Base-by-base conservation (phyloP, 2,329 filamentous ascomycete species). In the Pseudovirgaria hyperparasitica region DNA sequence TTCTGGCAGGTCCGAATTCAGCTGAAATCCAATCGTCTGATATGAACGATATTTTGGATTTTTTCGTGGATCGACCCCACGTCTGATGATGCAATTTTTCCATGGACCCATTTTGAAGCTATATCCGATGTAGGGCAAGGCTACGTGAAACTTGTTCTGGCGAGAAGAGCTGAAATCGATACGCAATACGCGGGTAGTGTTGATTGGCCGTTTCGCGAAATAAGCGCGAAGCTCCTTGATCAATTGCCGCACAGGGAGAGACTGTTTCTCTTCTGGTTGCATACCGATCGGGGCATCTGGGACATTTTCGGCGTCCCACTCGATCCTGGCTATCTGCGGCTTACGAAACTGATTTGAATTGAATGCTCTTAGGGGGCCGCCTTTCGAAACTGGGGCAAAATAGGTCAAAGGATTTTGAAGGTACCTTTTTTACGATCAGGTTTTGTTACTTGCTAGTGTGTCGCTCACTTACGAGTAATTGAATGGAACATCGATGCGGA, bases 31-130 rank as follows among this genome's bases (percentile, higher is more conserved):
- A 36, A 94, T 64, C 0, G 84, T 92, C 54, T 98, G 90, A 51
- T 92, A 96, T 29, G 73, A 62, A 18, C 85, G 76, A 46, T 79
- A 86, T 29, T 74, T 68, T 0, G 81, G 74, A 35, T 86, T 76
- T 9, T 58, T 68, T 19, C 90, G 72, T 3, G 90, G 90, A 47
- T 98, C 90, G 12, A 92, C 55, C 7, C 87, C 87, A 50, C 86
- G 90, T 24, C 70, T 74, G 36, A 94, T 72, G 28, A 94, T 73
- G 3, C 81, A 76, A 50, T 96, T 86, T 36, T 84, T 72, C 79
- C 84, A 98, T 0, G 90, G 86, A 0, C 90, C 90, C 13, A 80
- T 84, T 32, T 80, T 78, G 63, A 96, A 94, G 54, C 86, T 82
- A 56, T 93, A 98, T 6, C 81, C 85, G 4, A 82, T 74, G 42